phyloP scores from a whole-genome alignment of 495 filamentous ascomycete genomes.

The Hypoxylon perforatum region DNA sequence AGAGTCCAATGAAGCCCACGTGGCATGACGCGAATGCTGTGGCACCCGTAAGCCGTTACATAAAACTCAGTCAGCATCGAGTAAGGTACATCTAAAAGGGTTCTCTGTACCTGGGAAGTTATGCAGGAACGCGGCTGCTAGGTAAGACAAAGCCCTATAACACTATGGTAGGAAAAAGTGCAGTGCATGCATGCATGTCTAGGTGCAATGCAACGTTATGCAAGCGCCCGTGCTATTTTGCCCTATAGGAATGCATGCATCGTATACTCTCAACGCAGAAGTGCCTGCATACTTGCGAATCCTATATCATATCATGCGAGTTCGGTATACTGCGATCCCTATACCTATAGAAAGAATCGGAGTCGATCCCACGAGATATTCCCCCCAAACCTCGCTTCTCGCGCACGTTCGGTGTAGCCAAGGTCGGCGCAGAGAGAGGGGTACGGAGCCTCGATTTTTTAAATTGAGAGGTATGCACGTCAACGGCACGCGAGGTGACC shows the following conservation, averaged over 20 bases:
- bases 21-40: conserved; percentile 32
- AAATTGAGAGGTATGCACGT: conserved; percentile 6
- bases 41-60: conserved; percentile 24
- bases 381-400: not conserved
- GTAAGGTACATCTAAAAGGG: not conserved
- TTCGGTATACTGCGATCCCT: conserved; percentile 15
- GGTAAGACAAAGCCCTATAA: conserved; percentile 27
- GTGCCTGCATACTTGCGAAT: conserved; percentile 18
- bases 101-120: not conserved
- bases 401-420: conserved; percentile 8
- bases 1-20: conserved; percentile 20
- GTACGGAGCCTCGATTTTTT: not conserved
- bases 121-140: conserved; percentile 34
- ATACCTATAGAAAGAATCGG: conserved; percentile 1
- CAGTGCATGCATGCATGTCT: conserved; percentile 27
- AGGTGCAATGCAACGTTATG: conserved; percentile 33
- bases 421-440: not conserved
- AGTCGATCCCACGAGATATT: not conserved
- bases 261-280: conserved; percentile 36
- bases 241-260: conserved; percentile 26
- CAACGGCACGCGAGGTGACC: not conserved
- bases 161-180: conserved; percentile 12
- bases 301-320: conserved; percentile 22
- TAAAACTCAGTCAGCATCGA: conserved; percentile 15
- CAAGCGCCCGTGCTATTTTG: conserved; percentile 19